A percentile compares a stretch with the other conserved stretches of the same genome.
These are phyloP conservation scores for Diplogelasinospora grovesii DNA, from an alignment of 495 filamentous ascomycete genomes.

Conservation along the genomic window DNA sequence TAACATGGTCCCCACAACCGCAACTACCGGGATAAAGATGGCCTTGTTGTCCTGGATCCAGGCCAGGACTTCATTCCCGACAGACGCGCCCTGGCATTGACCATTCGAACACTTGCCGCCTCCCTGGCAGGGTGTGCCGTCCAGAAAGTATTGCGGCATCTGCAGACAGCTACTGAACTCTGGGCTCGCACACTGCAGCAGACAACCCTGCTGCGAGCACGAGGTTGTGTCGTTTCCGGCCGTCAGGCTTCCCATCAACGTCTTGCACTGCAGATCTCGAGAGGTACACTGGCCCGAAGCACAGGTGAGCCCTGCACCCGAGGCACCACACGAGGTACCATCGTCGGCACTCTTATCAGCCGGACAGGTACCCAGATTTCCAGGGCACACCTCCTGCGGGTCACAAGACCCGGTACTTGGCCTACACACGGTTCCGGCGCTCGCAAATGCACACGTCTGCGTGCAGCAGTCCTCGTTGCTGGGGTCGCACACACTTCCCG, in stretches of 20 bases:
- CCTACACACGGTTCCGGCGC: constrained; percentile 67
- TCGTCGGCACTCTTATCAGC: constrained; percentile 60
- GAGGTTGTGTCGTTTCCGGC: constrained; percentile 74
- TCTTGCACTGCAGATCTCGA: constrained; percentile 82
- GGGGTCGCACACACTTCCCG: constrained; percentile 74
- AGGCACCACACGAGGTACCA: constrained; percentile 59
- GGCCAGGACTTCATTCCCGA: constrained; percentile 51
- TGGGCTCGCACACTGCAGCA: constrained; percentile 69
- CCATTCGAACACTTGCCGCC: constrained; percentile 76
- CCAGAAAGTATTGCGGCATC: constrained; percentile 88
- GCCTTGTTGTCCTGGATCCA: constrained; percentile 68
- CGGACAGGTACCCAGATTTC: constrained; percentile 67
- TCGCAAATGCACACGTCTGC: constrained; percentile 61
- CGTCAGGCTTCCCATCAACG: constrained; percentile 72
- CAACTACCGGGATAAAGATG: constrained; percentile 67
- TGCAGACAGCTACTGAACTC: constrained; percentile 61
- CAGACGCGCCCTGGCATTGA: constrained; percentile 56
- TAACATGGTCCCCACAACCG: constrained; percentile 61
- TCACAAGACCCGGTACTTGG: constrained; percentile 73
- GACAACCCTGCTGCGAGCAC: constrained; percentile 67
- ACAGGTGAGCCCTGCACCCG: constrained; percentile 56
- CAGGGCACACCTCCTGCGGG: constrained; percentile 73
- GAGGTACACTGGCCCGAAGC: constrained; percentile 94
- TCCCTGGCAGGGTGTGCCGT: constrained; percentile 81
- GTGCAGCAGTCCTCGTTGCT: constrained; percentile 88